Evolutionary conservation across 371 early-diverging fungal species (phyloP).

Genomic region (Lichtheimia ramosa): DNA sequence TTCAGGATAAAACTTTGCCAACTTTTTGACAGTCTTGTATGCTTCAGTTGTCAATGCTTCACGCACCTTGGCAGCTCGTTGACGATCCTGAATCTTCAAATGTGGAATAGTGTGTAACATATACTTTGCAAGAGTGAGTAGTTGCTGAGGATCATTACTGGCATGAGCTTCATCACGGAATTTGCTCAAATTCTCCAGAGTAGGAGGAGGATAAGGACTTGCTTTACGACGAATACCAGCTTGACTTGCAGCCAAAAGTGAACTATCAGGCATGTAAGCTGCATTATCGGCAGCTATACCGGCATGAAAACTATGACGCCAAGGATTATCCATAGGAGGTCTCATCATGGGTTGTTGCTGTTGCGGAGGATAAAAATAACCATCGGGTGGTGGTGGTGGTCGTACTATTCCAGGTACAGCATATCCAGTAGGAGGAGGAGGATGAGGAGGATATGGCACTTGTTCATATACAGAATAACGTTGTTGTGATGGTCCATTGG

Average conservation of each 20-base stretch:
- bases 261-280: slow-evolving; percentile 38
- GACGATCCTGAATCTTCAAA: slow-evolving; percentile 65
- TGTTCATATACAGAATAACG: background rate
- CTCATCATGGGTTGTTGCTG: background rate
- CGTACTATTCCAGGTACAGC: no score
- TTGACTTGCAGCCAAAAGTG: slow-evolving; percentile 27
- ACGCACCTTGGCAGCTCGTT: slow-evolving; percentile 69
- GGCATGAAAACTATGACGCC: slow-evolving; percentile 14
- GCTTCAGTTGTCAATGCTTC: slow-evolving; percentile 72
- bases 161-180: slow-evolving; percentile 77
- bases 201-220: slow-evolving; percentile 45
- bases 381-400: no score
- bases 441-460: no score
- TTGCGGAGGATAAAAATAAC: background rate
- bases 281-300: slow-evolving; percentile 13
- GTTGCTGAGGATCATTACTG: slow-evolving; percentile 74
- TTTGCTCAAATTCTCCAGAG: slow-evolving; percentile 68
- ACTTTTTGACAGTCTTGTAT: slow-evolving; percentile 75
- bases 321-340: slow-evolving; percentile 4
- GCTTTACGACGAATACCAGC: slow-evolving; percentile 34
- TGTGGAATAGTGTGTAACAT: slow-evolving; percentile 62
- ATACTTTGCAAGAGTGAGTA: slow-evolving; percentile 82
- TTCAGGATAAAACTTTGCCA: slow-evolving; percentile 78
- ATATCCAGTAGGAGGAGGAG: no score
- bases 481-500: background rate